A percentile compares a stretch with the other conserved stretches of the same genome.
phyloP scores from a whole-genome alignment of 306 rosid species.

The Pyrus communis region DNA sequence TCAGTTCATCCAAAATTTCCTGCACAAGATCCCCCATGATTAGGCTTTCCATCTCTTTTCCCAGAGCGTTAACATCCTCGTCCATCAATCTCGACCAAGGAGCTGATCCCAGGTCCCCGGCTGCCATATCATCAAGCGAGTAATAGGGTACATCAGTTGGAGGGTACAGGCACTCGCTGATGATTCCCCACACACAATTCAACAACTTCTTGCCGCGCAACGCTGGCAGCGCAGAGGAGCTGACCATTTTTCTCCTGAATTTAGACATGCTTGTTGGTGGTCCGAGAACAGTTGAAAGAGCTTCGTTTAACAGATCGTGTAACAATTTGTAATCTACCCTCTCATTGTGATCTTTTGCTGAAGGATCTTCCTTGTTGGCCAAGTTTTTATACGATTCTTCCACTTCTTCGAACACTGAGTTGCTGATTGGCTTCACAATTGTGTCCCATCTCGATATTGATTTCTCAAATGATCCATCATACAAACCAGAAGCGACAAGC shows the following conservation, averaged over 20 bases:
- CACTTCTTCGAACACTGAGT: conserved; percentile 68
- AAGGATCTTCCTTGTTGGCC: conserved; percentile 26
- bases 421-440: conserved; percentile 58
- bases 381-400: conserved; percentile 57
- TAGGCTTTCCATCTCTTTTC: conserved; percentile 54
- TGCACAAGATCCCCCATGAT: conserved; percentile 63
- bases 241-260: conserved; percentile 45
- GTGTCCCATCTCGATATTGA: conserved; percentile 54
- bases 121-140: conserved; percentile 62
- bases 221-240: conserved; percentile 32
- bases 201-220: conserved; percentile 60
- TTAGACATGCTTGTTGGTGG: conserved; percentile 40
- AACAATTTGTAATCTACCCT: conserved; percentile 47
- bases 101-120: conserved; percentile 44
- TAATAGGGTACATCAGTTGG: conserved; percentile 28
- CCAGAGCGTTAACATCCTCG: conserved; percentile 44
- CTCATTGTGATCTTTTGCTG: conserved; percentile 34
- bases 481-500: conserved; percentile 82
- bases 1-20: conserved; percentile 55
- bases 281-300: conserved; percentile 61
- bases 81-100: conserved; percentile 53
- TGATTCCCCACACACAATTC: conserved; percentile 56
- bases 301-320: conserved; percentile 72
- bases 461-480: conserved; percentile 67
- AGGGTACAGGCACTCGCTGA: conserved; percentile 36